These are phyloP conservation scores for Trichomonascaceae sp. DNA, from an alignment of 1,139 yeast species.

Conservation along the genomic window DNA sequence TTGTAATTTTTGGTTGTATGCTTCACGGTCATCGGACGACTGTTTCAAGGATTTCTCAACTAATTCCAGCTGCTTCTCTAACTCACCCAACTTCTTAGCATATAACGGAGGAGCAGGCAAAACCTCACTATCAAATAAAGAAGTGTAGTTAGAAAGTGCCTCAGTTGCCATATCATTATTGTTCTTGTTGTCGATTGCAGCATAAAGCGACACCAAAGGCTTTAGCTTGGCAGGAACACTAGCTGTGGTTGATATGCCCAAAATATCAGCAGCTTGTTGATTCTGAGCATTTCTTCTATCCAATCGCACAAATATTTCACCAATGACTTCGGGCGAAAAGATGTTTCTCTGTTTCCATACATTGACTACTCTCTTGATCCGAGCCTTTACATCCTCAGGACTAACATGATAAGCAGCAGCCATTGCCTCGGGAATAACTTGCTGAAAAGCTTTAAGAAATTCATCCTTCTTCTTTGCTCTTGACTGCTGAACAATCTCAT, in stretches of 20 bases:
- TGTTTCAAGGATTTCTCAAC: constrained; percentile 29
- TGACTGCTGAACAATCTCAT: constrained; percentile 81
- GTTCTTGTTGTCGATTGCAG: constrained; percentile 5
- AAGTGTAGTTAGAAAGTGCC: constrained; percentile 14
- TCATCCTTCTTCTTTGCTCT: constrained; percentile 57
- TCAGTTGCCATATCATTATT: not conserved
- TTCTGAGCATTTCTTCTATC: not conserved
- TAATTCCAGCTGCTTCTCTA: constrained; percentile 14
- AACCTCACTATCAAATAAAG: constrained; percentile 37
- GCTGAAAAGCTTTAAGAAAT: constrained; percentile 53
- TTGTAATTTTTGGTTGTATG: constrained; percentile 40
- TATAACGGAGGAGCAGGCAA: constrained; percentile 50
- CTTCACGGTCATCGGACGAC: constrained; percentile 37
- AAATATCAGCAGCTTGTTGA: not conserved
- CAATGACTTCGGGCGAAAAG: constrained; percentile 42
- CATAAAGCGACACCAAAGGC: constrained; percentile 1
- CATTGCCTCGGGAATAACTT: constrained; percentile 36
- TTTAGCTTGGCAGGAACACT: not conserved
- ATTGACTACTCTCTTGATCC: constrained; percentile 55
- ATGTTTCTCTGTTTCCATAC: constrained; percentile 73
- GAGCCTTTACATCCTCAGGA: constrained; percentile 40
- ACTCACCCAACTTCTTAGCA: constrained; percentile 36
- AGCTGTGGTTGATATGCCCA: not conserved
- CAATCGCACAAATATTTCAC: constrained; percentile 29
- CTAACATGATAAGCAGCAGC: constrained; percentile 29